Base-by-base conservation (phyloP, 805 yeast species). In the Starmera quercuum region DNA sequence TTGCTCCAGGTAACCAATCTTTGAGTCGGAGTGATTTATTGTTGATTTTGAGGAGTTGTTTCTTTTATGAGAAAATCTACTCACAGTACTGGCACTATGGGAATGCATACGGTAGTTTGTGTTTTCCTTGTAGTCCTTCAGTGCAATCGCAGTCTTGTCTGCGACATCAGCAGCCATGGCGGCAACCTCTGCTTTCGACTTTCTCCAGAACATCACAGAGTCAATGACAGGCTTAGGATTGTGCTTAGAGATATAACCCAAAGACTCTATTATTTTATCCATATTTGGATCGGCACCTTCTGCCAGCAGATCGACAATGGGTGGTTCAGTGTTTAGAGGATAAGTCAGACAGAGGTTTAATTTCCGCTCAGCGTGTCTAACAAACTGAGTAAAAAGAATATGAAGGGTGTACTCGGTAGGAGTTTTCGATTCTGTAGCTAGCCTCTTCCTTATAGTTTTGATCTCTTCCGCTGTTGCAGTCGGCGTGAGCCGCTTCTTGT, bases 171-270 rank as follows among this genome's bases (percentile, higher is more conserved):
- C 68, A 1, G 82, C 76, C 56, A 71, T 63, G 20, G 75, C 73
- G 2, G 95, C 85, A 4, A 83, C 79, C 47, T 90, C 97, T 11
- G 94, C 78, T 56, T 92, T 92, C 2, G 90, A 76, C 54, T 90
- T 85, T 39, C 97, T 71, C 99, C 99, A 92, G 53, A 84, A 88
- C 97, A 92, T 88, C 39, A 92, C 95, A 6, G 95, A 86, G 56
- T 92, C 99, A 22, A 94, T 87, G 2, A 92, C 96, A 0, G 96
- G 95, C 51, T 86, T 88, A 0, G 97, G 97, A 44, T 86, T 84
- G 18, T 80, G 69, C 36, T 86, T 71, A 2, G 98, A 94, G 25
- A 92, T 84, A 53, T 84, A 84, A 7, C 98, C 98, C 35, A 92
- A 61, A 0, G 96, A 83, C 12, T 76, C 75, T 15, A 94, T 74